Base-by-base conservation (phyloP, 306 rosid species). In the Carpinus fangiana region DNA sequence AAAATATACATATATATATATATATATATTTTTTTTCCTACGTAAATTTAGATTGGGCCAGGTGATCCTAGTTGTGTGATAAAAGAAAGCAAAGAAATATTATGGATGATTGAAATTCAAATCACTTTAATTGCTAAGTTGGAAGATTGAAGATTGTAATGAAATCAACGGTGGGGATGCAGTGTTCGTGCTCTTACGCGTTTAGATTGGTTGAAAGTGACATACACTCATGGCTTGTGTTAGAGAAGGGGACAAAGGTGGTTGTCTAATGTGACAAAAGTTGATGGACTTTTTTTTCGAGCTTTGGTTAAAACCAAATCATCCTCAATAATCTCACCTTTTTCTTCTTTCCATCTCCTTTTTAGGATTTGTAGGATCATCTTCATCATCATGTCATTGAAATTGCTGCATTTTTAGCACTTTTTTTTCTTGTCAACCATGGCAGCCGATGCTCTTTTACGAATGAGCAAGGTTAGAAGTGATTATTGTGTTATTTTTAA, bases 221-320 rank as follows among this genome's bases (percentile, higher is more conserved):
- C 20, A 26, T 4, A 26, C 85, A 83, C 81, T 52, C 74, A 73
- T 70, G 8, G n/a, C 26, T 13, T 41, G 8, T 36, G 73, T 46
- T 60, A 70, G 73, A 56, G 74, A 84, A 65, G 71, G 82, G 73
- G 76, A 83, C 86, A 83, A 76, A 79, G 80, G 82, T 76, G 10
- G 80, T 73, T 82, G 89, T 77, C 84, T 68, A 79, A 47, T 38
- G 80, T 82, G 84, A 84, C 80, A 82, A 87, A 85, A 86, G 28
- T 50, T 7, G 26, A 18, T 2, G 34, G 23, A 70, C 90, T 70
- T 90, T 88, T 77, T 70, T 90, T 88, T 21, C 13, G 54, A 60
- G 74, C 69, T 59, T 74, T 46, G 18, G 70, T 74, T 36, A 72
- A 76, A 80, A 38, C 86, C 75, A 48, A 86, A 80, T 84, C 86